These are phyloP conservation scores for Coemansia sp. DNA, from an alignment of 192 early-diverging fungal species.

Conservation along the genomic window DNA sequence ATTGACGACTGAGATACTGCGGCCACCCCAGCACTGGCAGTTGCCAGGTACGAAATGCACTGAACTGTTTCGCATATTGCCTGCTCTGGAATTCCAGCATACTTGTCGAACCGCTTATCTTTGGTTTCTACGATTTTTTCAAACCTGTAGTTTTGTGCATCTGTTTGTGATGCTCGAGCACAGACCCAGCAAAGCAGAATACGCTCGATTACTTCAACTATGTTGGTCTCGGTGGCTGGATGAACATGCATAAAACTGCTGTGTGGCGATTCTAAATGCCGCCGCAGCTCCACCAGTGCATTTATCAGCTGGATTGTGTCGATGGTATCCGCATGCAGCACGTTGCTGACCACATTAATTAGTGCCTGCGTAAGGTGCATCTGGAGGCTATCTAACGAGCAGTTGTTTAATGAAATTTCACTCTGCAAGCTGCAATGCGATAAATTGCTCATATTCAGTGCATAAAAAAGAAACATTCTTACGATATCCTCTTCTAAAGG, in stretches of 20 bases:
- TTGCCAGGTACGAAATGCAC: conserved; percentile 32
- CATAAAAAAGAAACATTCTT: background rate
- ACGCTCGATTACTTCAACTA: conserved; percentile 27
- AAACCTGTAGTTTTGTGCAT: conserved; percentile 28
- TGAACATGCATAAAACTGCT: conserved; percentile 16
- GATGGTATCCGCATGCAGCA: conserved; percentile 21
- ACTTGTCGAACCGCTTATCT: conserved; percentile 28
- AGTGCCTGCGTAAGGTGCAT: conserved; percentile 39
- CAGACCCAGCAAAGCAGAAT: conserved; percentile 48
- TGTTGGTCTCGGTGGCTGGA: conserved; percentile 40
- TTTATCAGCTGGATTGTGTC: conserved; percentile 4
- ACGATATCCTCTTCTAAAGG: background rate
- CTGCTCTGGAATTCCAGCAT: conserved; percentile 15
- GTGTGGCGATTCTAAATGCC: conserved; percentile 40
- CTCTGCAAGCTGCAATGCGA: background rate
- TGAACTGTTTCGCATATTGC: conserved; percentile 24
- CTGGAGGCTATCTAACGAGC: conserved; percentile 33
- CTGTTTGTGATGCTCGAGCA: conserved; percentile 29
- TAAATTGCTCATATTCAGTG: background rate
- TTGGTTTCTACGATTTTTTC: conserved; percentile 6
- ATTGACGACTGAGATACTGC: conserved; percentile 38
- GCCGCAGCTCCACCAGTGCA: conserved; percentile 26
- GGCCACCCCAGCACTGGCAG: conserved; percentile 25
- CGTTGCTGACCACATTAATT: conserved; percentile 35
- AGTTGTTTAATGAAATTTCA: conserved; percentile 2